Conservation (phyloP, 192 early-diverging fungal genomes). For the Paraglomus brasilianum region DNA sequence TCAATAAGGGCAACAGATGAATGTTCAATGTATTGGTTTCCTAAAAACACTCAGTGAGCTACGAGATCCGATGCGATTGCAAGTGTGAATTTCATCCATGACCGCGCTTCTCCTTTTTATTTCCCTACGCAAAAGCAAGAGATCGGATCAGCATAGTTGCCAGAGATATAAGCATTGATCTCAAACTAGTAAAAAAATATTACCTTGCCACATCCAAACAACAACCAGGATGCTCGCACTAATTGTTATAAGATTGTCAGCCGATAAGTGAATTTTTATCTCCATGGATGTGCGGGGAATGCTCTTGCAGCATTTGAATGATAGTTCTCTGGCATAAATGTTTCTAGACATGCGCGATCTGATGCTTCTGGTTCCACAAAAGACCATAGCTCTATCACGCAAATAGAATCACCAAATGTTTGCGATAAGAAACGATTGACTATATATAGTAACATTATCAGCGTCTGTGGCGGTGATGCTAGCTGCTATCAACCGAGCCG, state of each 20-base stretch:
- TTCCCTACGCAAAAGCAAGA: neutral
- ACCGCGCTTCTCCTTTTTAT: slow-evolving; percentile 17
- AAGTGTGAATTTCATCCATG: slow-evolving; percentile 31
- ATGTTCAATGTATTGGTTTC: slow-evolving; percentile 21
- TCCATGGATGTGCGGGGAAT: too few relatives aligned
- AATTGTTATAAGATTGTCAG: slow-evolving; percentile 31
- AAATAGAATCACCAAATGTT: too few relatives aligned
- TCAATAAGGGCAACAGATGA: slow-evolving; percentile 21
- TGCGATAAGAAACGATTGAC: too few relatives aligned
- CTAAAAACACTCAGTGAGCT: slow-evolving; percentile 16
- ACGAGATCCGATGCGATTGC: slow-evolving; percentile 22
- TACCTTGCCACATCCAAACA: slow-evolving; percentile 33
- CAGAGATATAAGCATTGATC: too few relatives aligned
- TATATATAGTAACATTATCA: too few relatives aligned
- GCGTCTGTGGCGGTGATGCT: neutral
- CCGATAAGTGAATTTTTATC: too few relatives aligned
- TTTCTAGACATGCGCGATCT: too few relatives aligned
- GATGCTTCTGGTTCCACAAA: too few relatives aligned
- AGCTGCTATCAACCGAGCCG: neutral
- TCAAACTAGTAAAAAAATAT: too few relatives aligned
- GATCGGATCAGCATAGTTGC: neutral
- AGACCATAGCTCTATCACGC: too few relatives aligned
- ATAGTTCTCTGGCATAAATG: too few relatives aligned
- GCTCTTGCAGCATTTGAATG: too few relatives aligned
- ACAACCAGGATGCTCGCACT: slow-evolving; percentile 29